Evolutionary conservation across 2,329 filamentous ascomycete genomes (phyloP).

Genomic region (Dactylonectria macrodidyma): DNA sequence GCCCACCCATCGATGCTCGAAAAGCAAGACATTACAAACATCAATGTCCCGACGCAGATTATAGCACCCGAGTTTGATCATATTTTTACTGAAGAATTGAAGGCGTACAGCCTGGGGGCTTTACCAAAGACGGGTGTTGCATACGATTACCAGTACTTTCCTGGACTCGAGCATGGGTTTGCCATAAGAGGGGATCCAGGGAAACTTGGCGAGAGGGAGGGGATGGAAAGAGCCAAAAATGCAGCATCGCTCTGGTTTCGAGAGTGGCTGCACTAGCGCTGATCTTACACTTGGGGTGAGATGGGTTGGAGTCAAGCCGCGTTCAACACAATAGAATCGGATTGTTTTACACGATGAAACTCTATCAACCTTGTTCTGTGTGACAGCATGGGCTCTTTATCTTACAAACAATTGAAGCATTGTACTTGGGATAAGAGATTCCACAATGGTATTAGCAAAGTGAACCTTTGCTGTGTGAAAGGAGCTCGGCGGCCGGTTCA

Average conservation of each 20-base stretch:
- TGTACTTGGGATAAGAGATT: neutral
- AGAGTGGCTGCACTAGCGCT: too few species aligned
- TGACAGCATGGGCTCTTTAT: neutral
- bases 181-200: slow-evolving; percentile 16
- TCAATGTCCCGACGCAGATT: slow-evolving; percentile 18
- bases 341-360: neutral
- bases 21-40: slow-evolving; percentile 3
- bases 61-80: slow-evolving; percentile 13
- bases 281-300: too few species aligned
- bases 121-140: slow-evolving; percentile 20
- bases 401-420: neutral
- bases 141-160: slow-evolving; percentile 33
- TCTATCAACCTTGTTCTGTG: neutral
- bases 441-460: neutral
- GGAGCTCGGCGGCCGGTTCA: neutral
- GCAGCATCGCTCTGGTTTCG: slow-evolving; percentile 13
- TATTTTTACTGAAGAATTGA: slow-evolving; percentile 11
- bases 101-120: neutral
- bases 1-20: slow-evolving; percentile 11
- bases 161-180: slow-evolving; percentile 23
- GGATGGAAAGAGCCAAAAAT: slow-evolving; percentile 29
- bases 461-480: neutral
- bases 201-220: slow-evolving; percentile 11
- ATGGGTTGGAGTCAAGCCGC: too few species aligned
- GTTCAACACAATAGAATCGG: too few species aligned